These are phyloP conservation scores for Vitis hybrid DNA, from an alignment of 177 flowering plant genomes.

Conservation along the genomic window DNA sequence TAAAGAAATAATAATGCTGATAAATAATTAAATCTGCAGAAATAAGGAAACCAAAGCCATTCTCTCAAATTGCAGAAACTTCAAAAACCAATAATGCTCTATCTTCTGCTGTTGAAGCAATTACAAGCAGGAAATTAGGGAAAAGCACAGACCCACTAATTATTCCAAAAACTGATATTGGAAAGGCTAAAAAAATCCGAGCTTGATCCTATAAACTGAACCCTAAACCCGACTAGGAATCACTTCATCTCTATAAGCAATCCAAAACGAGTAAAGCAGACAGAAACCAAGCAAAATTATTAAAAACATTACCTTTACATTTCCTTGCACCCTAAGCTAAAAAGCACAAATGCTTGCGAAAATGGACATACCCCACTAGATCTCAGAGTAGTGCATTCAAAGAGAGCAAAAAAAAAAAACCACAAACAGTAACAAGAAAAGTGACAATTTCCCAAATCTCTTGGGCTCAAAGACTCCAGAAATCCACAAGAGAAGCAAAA, in stretches of 20 bases:
- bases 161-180: conserved; percentile 18
- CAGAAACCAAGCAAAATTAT: conserved; percentile 9
- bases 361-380: conserved; percentile 47
- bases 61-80: background rate
- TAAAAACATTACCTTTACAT: conserved; percentile 19
- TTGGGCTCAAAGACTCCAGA: conserved; percentile 28
- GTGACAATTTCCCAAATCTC: conserved; percentile 12
- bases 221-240: conserved; percentile 8
- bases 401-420: conserved; percentile 33
- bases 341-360: conserved; percentile 10
- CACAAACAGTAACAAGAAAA: conserved; percentile 30
- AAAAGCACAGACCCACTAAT: conserved; percentile 9
- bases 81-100: background rate
- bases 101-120: conserved; percentile 4
- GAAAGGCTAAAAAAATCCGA: conserved; percentile 7
- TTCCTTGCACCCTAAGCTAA: conserved; percentile 49
- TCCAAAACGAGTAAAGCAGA: conserved; percentile 16
- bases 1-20: background rate
- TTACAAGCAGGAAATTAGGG: conserved; percentile 5
- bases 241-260: conserved; percentile 7
- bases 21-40: background rate
- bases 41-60: background rate
- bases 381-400: conserved; percentile 44
- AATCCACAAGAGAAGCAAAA: background rate
- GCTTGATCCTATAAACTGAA: conserved; percentile 16